Percentiles rank a stretch among this genome's conserved stretches.
phyloP scores from a whole-genome alignment of 2,329 filamentous ascomycete genomes.

The Phialocephala subalpina region DNA sequence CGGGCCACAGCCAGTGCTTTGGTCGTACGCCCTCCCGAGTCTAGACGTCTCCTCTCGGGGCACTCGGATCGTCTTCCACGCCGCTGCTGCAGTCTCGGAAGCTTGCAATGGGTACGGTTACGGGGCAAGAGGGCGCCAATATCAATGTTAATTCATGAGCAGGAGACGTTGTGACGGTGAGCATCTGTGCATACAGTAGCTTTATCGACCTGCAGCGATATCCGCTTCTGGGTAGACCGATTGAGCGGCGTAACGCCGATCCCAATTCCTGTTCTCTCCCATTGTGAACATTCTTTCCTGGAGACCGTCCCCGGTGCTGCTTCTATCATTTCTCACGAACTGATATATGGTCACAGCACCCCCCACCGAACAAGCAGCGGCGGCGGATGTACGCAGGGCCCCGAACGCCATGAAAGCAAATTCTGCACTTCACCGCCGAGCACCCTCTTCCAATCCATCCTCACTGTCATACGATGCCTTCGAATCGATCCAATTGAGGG shows the following conservation, averaged over 20 bases:
- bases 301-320: neutral
- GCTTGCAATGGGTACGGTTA: neutral
- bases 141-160: neutral
- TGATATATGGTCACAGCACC: neutral
- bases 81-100: neutral
- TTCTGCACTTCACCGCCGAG: slow-evolving; percentile 7
- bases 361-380: neutral
- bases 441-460: neutral
- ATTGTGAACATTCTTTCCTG: neutral
- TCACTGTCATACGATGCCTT: neutral
- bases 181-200: slow-evolving; percentile 3
- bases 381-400: neutral
- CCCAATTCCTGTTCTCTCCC: neutral
- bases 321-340: slow-evolving; percentile 9
- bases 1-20: neutral
- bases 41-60: neutral
- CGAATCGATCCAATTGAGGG: neutral
- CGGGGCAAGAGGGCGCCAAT: neutral
- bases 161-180: slow-evolving; percentile 4
- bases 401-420: neutral
- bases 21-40: neutral
- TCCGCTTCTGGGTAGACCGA: slow-evolving; percentile 4
- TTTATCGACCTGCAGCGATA: slow-evolving; percentile 5
- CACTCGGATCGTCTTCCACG: neutral
- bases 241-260: slow-evolving; percentile 6